A percentile compares a stretch with the other conserved stretches of the same genome.
phyloP scores from a whole-genome alignment of 306 rosid species.

The Dalbergia oliveri region DNA sequence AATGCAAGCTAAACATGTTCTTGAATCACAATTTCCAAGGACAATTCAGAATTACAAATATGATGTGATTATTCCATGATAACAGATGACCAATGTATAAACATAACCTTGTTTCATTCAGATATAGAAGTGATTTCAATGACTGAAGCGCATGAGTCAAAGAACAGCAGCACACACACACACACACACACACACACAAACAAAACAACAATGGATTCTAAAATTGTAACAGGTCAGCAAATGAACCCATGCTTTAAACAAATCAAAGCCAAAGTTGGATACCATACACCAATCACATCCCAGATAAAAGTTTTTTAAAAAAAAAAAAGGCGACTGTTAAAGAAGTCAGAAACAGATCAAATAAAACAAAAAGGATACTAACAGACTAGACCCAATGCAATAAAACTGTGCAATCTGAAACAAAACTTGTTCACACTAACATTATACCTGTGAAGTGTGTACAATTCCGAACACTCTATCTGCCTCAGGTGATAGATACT shows the following conservation, averaged over 20 bases:
- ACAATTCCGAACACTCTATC: slow-evolving; percentile 91
- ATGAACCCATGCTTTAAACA: neutral
- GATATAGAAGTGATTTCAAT: neutral
- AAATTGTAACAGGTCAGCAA: neutral
- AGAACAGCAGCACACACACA: neutral
- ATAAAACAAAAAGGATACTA: slow-evolving; percentile 4
- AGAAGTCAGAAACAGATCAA: slow-evolving; percentile 36
- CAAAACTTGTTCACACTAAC: slow-evolving; percentile 26
- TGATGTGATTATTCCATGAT: neutral
- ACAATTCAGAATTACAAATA: neutral
- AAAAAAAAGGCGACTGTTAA: slow-evolving; percentile 10
- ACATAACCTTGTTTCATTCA: neutral
- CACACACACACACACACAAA: too few species aligned
- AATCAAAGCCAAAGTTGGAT: slow-evolving; percentile 1
- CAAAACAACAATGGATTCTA: slow-evolving; percentile 10
- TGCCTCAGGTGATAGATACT: slow-evolving; percentile 95
- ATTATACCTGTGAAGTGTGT: slow-evolving; percentile 93
- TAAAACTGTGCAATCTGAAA: neutral
- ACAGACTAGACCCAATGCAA: slow-evolving; percentile 20
- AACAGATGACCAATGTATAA: neutral
- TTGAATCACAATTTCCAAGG: neutral
- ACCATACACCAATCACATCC: slow-evolving; percentile 27
- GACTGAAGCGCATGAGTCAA: neutral
- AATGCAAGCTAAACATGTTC: neutral
- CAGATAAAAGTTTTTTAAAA: slow-evolving; percentile 30